A percentile compares a stretch with the other conserved stretches of the same genome.
These are phyloP conservation scores for Juglanconis juglandina DNA, from an alignment of 2,329 filamentous ascomycete genomes.

Conservation along the genomic window DNA sequence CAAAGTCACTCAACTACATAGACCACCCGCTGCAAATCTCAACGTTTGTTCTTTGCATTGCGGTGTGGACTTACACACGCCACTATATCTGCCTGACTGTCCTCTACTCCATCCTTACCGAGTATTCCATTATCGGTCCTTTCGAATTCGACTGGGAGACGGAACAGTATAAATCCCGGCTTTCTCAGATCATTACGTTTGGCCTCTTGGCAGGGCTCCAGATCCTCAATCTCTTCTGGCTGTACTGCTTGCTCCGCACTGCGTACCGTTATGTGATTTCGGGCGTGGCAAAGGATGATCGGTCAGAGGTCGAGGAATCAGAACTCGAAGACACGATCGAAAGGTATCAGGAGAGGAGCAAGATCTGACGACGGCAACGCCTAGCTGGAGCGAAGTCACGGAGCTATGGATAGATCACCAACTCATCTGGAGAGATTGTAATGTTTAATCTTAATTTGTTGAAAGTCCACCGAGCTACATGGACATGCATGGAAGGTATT, in stretches of 20 bases:
- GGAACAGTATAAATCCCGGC: conserved; percentile 71
- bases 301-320: conserved; percentile 63
- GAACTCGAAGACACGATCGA: too few species aligned
- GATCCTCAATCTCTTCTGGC: conserved; percentile 77
- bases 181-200: conserved; percentile 67
- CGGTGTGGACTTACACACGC: conserved; percentile 87
- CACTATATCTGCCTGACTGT: conserved; percentile 81
- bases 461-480: too few species aligned
- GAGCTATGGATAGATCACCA: too few species aligned
- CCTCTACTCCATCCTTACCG: conserved; percentile 70
- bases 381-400: too few species aligned
- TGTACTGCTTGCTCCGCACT: conserved; percentile 73
- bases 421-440: too few species aligned
- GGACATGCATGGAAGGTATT: too few species aligned
- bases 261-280: conserved; percentile 66
- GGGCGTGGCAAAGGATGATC: conserved; percentile 63
- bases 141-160: conserved; percentile 74
- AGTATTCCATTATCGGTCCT: conserved; percentile 71
- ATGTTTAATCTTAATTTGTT: too few species aligned
- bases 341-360: too few species aligned
- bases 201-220: conserved; percentile 64
- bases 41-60: conserved; percentile 73
- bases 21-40: conserved; percentile 74
- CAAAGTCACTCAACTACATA: conserved; percentile 88
- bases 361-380: too few species aligned